Base-by-base conservation (phyloP, 2,329 filamentous ascomycete species). In the Microsporum canis region DNA sequence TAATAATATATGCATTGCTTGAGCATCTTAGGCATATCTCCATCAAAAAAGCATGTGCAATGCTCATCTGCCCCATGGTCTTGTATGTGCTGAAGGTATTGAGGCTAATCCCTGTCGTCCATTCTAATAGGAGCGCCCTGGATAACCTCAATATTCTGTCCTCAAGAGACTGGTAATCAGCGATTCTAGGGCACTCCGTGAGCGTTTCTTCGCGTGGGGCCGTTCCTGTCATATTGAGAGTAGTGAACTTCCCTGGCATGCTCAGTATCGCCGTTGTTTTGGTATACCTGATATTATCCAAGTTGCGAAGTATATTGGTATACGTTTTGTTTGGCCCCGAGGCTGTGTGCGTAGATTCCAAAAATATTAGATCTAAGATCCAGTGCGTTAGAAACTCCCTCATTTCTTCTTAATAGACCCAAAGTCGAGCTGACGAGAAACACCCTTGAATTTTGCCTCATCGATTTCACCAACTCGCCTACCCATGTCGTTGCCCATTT, bases 361-460 rank as follows among this genome's bases (percentile, higher is more conserved):
- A 2, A 10, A n/a, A 31, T 58, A 7, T 12, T 58, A 58, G 31
- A 57, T 51, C 10, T 7, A 39, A 34, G 33, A 14, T n/a, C 12
- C 49, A 29, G 31, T 27, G 29, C 5, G 4, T 57, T 57, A 3
- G 17, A 27, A 27, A 3, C 17, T 55, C 14, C 5, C 33, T 55
- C 51, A 36, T 33, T 59, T 47, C 31, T 49, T 36, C 57, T 23
- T 23, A 23, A 59, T 59, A n/a, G 57, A 17, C 4, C 84, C 85
- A 77, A 94, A 94, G 72, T 94, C 87, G 64, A 96, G 76, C 75
- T 88, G 91, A 63, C 90, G 82, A 43, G 91, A 89, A 14, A 95
- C 87, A 73, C 89, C 91, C 65, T 85, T 84, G 3, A 79, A 78
- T 31, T 77, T 71, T 79, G 82, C 71, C 31, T 86, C 84, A 14